Percentiles rank a stretch among this genome's conserved stretches.
Evolutionary conservation across 2,329 filamentous ascomycete genomes (phyloP).

Genomic region (Pestalotiopsis sp.): DNA sequence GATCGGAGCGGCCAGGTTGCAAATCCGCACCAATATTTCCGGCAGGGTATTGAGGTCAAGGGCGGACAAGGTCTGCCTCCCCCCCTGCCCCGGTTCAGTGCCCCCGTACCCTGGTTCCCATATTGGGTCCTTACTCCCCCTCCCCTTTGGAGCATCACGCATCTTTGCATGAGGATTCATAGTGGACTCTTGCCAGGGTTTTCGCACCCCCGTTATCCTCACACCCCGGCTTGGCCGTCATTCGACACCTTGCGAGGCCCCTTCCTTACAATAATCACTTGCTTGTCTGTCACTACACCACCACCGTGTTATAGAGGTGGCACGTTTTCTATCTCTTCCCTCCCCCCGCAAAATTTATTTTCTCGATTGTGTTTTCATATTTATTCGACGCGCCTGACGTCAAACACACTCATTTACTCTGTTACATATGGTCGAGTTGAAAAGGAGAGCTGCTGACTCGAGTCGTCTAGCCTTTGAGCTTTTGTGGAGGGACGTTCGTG

Average conservation of each 20-base stretch:
- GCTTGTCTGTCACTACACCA: constrained; percentile 20
- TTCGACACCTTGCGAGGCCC: constrained; percentile 25
- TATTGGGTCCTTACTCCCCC: constrained; percentile 16
- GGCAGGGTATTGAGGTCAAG: background rate
- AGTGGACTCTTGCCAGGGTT: constrained; percentile 24
- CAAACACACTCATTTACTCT: constrained; percentile 16
- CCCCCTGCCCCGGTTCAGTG: background rate
- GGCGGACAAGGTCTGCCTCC: background rate
- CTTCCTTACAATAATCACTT: constrained; percentile 23
- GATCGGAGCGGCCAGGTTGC: constrained; percentile 7
- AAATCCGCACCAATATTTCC: constrained; percentile 11
- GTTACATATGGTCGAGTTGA: background rate
- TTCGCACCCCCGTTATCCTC: constrained; percentile 25
- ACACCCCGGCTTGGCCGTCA: constrained; percentile 24
- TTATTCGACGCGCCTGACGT: constrained; percentile 15
- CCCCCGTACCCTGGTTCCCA: constrained; percentile 10
- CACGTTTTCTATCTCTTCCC: constrained; percentile 18
- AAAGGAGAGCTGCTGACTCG: background rate
- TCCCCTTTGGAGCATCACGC: constrained; percentile 21
- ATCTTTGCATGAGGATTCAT: constrained; percentile 27
- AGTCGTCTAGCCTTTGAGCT: constrained; percentile 13
- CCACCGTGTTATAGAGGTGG: constrained; percentile 15
- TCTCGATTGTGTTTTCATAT: constrained; percentile 19
- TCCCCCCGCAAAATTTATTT: constrained; percentile 24
- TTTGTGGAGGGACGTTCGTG: constrained; percentile 11